Conservation (phyloP, 495 filamentous ascomycete genomes). For the Hypoxylon perforatum region DNA sequence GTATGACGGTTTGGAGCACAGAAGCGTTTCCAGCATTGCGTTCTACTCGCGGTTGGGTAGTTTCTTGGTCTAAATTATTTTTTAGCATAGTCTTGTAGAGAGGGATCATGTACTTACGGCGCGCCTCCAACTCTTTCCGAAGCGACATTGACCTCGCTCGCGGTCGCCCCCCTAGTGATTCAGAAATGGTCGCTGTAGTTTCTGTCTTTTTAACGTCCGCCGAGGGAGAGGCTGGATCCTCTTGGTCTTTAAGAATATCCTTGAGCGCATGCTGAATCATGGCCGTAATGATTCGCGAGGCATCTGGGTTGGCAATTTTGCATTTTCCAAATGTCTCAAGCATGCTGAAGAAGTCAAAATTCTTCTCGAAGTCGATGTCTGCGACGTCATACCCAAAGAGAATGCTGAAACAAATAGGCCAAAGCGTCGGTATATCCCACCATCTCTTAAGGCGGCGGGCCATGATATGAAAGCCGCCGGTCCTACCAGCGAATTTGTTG, state of each 20-base stretch:
- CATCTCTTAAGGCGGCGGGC: conserved; percentile 81
- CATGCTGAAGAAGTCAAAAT: conserved; percentile 78
- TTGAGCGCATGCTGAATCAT: conserved; percentile 89
- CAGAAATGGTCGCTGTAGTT: conserved; percentile 24
- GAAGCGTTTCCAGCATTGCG: conserved; percentile 60
- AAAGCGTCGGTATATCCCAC: conserved; percentile 87
- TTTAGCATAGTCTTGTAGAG: conserved; percentile 26
- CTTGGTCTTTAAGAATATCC: conserved; percentile 70
- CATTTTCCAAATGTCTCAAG: conserved; percentile 75
- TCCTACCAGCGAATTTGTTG: conserved; percentile 84
- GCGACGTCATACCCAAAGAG: conserved; percentile 86
- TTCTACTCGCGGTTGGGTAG: conserved; percentile 55
- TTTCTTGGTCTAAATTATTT: conserved; percentile 38
- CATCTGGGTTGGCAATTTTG: conserved; percentile 78
- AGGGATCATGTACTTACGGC: conserved; percentile 53
- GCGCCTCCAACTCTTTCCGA: conserved; percentile 60
- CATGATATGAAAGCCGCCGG: conserved; percentile 87
- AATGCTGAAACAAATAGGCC: conserved; percentile 90
- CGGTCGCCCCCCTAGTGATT: conserved; percentile 47
- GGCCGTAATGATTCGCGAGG: conserved; percentile 80
- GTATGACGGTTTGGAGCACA: conserved; percentile 76
- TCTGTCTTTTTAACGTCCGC: conserved; percentile 35
- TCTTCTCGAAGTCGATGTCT: conserved; percentile 74
- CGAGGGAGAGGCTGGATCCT: conserved; percentile 66
- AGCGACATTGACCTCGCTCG: conserved; percentile 61